Base-by-base conservation (phyloP, 1,284 basidiomycete species). In the Blastosporella zonata region DNA sequence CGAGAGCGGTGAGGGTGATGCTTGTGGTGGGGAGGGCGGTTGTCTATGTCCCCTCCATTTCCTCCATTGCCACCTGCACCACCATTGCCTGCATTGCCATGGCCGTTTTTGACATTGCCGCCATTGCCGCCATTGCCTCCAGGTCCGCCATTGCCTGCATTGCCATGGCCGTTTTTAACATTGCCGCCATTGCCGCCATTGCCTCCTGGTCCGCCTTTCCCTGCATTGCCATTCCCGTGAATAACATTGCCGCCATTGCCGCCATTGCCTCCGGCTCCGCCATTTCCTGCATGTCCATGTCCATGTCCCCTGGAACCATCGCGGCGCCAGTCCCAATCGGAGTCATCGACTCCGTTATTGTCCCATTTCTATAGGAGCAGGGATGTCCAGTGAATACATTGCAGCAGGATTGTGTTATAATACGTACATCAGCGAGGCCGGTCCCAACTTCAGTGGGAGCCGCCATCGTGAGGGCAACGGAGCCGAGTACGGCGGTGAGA, bases 401-500 rank as follows among this genome's bases (percentile, higher is more conserved):
- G 21, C 2, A 15, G 2, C 13, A 22, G 9, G 25, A 10, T 20
- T 20, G 17, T n/a, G 20, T 8, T 9, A 17, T 3, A 22, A 38
- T 13, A 38, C 47, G 13, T 33, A 43, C 47, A 15, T 10, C 20
- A 18, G 28, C 23, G 12, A 48, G 47, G 20, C 4, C 22, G 4
- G 23, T 28, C 8, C 34, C 39, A 33, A 12, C 6, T 4, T n/a
- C 31, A 21, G 46, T 28, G 13, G 47, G 47, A 23, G 40, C 40
- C 33, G 47, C 40, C 41, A 37, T 37, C 12, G 15, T 31, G 33
- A 48, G 40, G 18, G 35, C 21, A 20, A 33, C 27, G 37, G 34
- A 43, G 28, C 47, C 27, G 8, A 48, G 34, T 8, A 48, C 21
- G 10, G 47, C 35, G 41, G 41, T 18, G 8, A 48, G 21, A 38